These are phyloP conservation scores for Claviceps maximensis DNA, from an alignment of 2,329 filamentous ascomycete species.

Conservation along the genomic window DNA sequence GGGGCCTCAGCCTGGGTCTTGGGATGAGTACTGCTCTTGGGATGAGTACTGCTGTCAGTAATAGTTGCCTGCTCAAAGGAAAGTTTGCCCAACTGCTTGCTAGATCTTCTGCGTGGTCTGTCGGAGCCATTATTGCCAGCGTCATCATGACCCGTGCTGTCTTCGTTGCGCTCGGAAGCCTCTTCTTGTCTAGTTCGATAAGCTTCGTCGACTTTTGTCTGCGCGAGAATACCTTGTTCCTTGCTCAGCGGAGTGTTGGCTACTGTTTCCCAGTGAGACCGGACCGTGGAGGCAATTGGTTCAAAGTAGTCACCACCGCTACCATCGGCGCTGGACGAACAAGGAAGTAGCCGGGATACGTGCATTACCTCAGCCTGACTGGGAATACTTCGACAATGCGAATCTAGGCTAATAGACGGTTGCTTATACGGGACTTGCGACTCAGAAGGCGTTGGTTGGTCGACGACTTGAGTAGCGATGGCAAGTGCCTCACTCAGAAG, in stretches of 20 bases:
- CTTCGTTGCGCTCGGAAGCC: slow-evolving; percentile 3
- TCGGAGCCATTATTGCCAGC: slow-evolving; percentile 1
- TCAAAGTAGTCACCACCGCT: slow-evolving; percentile 5
- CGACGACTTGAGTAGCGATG: slow-evolving; percentile 27
- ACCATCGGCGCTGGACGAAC: slow-evolving; percentile 5
- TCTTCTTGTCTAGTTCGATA: neutral
- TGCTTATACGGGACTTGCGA: slow-evolving; percentile 6
- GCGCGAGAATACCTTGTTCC: neutral
- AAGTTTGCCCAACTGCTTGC: slow-evolving; percentile 2
- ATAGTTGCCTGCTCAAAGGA: neutral
- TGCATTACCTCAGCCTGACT: neutral
- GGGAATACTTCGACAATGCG: slow-evolving; percentile 3
- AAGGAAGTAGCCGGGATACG: neutral
- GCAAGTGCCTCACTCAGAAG: slow-evolving; percentile 32
- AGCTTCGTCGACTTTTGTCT: neutral
- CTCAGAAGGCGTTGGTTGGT: slow-evolving; percentile 15
- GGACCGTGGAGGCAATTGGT: neutral
- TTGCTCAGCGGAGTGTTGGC: neutral
- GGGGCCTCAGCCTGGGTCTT: too few species aligned
- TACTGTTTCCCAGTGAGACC: neutral
- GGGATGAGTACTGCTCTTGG: too few species aligned
- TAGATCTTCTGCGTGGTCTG: slow-evolving; percentile 8
- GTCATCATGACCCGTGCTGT: neutral
- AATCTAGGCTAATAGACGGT: slow-evolving; percentile 7
- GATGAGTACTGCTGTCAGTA: neutral